phyloP scores from a whole-genome alignment of 257 asterid genomes.

The Petunia secreta region DNA sequence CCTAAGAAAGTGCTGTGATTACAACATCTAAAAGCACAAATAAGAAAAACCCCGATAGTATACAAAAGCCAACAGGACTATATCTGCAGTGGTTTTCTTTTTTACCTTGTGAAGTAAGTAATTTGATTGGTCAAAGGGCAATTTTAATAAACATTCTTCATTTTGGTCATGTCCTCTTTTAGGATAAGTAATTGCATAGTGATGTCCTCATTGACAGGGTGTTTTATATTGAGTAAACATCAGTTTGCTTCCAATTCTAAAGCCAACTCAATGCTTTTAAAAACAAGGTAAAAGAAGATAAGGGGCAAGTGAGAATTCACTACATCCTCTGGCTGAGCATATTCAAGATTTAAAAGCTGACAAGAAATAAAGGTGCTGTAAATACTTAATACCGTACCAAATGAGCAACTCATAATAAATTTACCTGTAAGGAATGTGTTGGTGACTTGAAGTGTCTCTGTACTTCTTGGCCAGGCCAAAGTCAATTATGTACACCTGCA shows the following conservation, averaged over 20 bases:
- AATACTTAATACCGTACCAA: conserved; percentile 19
- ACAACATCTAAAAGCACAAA: too few species aligned
- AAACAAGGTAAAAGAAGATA: conserved; percentile 2
- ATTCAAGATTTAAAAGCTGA: conserved; percentile 2
- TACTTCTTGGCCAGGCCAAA: conserved; percentile 98
- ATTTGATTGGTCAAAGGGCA: neutral
- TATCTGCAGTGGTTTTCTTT: neutral
- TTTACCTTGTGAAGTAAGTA: neutral
- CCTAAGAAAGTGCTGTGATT: too few species aligned
- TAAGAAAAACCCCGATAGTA: too few species aligned
- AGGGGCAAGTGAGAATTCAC: conserved; percentile 3
- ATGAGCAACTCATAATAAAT: conserved; percentile 29
- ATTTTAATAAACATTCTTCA: neutral
- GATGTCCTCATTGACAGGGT: neutral
- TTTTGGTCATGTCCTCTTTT: neutral
- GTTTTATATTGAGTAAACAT: neutral
- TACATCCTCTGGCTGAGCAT: neutral
- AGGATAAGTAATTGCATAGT: conserved; percentile 11
- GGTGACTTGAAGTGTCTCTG: conserved; percentile 79
- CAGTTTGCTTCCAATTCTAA: conserved; percentile 21
- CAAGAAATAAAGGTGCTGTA: conserved; percentile 16
- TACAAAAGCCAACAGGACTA: neutral
- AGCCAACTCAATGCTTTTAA: neutral
- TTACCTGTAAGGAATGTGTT: conserved; percentile 95
- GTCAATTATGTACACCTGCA: conserved; percentile 90